Percentiles rank a stretch among this genome's conserved stretches.
Evolutionary conservation across 208 protist species (phyloP).

Genomic region (Trypanosoma theileri): DNA sequence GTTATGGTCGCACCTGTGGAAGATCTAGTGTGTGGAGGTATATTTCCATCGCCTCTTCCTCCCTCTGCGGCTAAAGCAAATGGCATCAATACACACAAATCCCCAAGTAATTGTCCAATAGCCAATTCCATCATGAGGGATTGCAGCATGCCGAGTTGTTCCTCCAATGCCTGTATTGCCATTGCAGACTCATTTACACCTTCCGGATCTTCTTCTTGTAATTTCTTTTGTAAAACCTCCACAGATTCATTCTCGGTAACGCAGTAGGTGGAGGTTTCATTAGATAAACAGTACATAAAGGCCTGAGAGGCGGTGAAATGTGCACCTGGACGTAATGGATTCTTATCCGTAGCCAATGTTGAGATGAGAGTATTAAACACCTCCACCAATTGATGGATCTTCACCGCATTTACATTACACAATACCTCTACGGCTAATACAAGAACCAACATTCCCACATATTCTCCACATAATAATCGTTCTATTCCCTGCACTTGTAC

Average conservation of each 20-base stretch:
- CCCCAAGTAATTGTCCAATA: constrained; percentile 67
- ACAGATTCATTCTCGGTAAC: constrained; percentile 62
- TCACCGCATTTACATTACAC: constrained; percentile 77
- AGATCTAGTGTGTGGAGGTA: too few relatives aligned
- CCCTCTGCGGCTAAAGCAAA: too few relatives aligned
- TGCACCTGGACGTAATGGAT: constrained; percentile 31
- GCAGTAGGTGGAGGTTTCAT: constrained; percentile 69
- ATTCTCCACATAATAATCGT: constrained; percentile 46
- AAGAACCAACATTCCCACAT: constrained; percentile 75
- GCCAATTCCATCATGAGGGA: constrained; percentile 69
- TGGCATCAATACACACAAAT: constrained; percentile 37
- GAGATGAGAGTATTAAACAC: constrained; percentile 46
- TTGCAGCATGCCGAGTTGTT: constrained; percentile 75
- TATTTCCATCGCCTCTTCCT: too few relatives aligned
- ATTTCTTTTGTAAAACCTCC: constrained; percentile 46
- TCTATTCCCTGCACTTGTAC: constrained; percentile 51
- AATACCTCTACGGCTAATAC: constrained; percentile 63
- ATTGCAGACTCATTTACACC: constrained; percentile 46
- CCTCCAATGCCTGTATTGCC: constrained; percentile 56
- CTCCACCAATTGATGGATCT: constrained; percentile 40
- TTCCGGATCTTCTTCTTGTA: constrained; percentile 49
- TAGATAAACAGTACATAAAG: constrained; percentile 64
- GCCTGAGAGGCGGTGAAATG: constrained; percentile 56
- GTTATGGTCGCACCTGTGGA: too few relatives aligned
- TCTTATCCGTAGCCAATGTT: constrained; percentile 59